phyloP scores from a whole-genome alignment of 2,329 filamentous ascomycete species.

The Botryosphaeria dothidea region DNA sequence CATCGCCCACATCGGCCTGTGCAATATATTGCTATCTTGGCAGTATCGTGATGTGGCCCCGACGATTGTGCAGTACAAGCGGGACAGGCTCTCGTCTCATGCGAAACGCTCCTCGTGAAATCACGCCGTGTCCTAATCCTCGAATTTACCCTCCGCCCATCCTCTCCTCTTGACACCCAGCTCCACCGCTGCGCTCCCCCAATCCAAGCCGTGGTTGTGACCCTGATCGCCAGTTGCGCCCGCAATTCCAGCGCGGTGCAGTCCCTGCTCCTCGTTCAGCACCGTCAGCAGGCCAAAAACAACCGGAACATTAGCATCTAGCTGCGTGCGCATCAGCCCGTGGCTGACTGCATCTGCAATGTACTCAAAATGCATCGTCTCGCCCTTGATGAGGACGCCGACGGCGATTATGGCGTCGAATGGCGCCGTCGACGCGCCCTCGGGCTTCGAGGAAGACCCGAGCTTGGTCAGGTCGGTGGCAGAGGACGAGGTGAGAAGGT shows the following conservation, averaged over 20 bases:
- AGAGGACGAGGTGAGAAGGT: slow-evolving; percentile 64
- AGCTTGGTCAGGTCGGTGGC: slow-evolving; percentile 59
- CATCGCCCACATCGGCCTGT: neutral
- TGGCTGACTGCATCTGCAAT: slow-evolving; percentile 90
- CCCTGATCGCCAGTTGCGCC: slow-evolving; percentile 46
- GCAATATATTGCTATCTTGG: neutral
- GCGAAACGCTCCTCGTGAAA: neutral
- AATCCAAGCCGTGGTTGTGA: slow-evolving; percentile 97
- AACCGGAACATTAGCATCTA: slow-evolving; percentile 85
- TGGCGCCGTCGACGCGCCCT: slow-evolving; percentile 52
- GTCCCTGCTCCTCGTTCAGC: slow-evolving; percentile 82
- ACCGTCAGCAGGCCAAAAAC: slow-evolving; percentile 92
- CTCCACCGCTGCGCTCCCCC: slow-evolving; percentile 93
- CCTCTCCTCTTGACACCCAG: slow-evolving; percentile 83
- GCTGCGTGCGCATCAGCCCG: slow-evolving; percentile 89
- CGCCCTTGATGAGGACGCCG: slow-evolving; percentile 95
- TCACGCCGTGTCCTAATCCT: slow-evolving; percentile 38
- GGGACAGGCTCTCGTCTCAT: neutral
- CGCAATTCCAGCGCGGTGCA: slow-evolving; percentile 75
- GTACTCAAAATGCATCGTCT: slow-evolving; percentile 99
- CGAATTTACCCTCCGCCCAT: slow-evolving; percentile 72
- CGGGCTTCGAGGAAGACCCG: slow-evolving; percentile 28
- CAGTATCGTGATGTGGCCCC: too few species aligned
- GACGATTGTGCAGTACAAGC: too few species aligned
- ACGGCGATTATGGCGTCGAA: slow-evolving; percentile 96